These are phyloP conservation scores for Ceratobasidium sp. DNA, from an alignment of 1,284 basidiomycete species.

Conservation along the genomic window DNA sequence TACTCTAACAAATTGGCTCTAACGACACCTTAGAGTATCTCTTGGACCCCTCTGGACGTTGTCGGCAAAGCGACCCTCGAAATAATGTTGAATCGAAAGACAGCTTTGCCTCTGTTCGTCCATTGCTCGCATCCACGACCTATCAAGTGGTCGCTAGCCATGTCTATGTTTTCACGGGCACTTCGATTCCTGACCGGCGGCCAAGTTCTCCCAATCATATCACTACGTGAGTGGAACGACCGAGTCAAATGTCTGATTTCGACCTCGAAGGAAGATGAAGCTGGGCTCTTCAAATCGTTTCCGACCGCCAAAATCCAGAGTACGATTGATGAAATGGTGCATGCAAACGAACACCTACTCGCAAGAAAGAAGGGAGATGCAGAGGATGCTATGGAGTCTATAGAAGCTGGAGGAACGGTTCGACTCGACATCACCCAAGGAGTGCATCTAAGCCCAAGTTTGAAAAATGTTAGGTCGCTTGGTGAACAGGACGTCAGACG, in stretches of 20 bases:
- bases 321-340: conserved; percentile 10
- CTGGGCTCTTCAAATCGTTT: conserved; percentile 56
- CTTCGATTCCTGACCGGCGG: conserved; percentile 48
- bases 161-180: conserved; percentile 50
- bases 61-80: not conserved
- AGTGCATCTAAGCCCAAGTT: conserved; percentile 47
- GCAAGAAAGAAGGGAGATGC: not conserved
- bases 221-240: conserved; percentile 55
- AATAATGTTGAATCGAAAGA: not conserved
- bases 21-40: conserved; percentile 44
- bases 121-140: conserved; percentile 56
- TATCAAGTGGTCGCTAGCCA: conserved; percentile 51
- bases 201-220: conserved; percentile 50
- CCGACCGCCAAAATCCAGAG: conserved; percentile 35
- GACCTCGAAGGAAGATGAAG: conserved; percentile 52
- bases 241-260: conserved; percentile 51
- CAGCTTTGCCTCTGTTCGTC: conserved; percentile 47
- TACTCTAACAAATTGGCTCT: too few relatives aligned
- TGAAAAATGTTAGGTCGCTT: conserved; percentile 49
- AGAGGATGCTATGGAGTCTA: conserved; percentile 19
- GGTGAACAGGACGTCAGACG: conserved; percentile 50
- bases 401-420: conserved; percentile 50
- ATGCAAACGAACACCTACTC: not conserved
- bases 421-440: conserved; percentile 50
- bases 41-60: conserved; percentile 56